These are phyloP conservation scores for Rhodamnia argentea DNA, from an alignment of 345 rosid genomes.

Conservation along the genomic window DNA sequence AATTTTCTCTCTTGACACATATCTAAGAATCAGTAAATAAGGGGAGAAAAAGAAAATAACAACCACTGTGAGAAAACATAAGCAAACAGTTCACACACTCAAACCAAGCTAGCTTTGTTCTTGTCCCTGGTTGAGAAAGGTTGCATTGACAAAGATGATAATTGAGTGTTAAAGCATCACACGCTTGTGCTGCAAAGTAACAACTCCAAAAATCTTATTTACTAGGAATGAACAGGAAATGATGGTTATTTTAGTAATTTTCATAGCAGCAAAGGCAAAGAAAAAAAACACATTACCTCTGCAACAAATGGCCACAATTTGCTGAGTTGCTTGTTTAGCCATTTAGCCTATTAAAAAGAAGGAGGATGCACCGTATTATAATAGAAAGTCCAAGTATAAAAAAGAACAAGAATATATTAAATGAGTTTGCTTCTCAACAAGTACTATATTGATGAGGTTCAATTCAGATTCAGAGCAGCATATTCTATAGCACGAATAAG, in stretches of 20 bases:
- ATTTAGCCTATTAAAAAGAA: constrained; percentile 64
- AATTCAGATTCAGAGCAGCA: not conserved
- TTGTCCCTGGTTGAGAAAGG: not conserved
- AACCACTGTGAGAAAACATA: not conserved
- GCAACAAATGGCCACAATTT: constrained; percentile 96
- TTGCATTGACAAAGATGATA: not conserved
- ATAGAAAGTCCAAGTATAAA: not conserved
- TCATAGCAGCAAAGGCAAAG: not conserved
- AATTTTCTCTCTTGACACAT: not conserved
- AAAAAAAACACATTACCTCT: constrained; percentile 47
- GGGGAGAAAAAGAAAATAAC: not conserved
- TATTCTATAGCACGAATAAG: not conserved
- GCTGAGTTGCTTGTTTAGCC: constrained; percentile 91
- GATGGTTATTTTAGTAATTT: not conserved
- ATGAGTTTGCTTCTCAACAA: not conserved
- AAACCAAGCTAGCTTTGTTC: not conserved
- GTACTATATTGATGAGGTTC: not conserved
- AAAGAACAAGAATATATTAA: not conserved
- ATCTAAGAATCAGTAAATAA: not conserved
- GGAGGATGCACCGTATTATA: not conserved
- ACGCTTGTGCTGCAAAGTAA: not conserved
- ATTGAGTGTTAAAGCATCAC: not conserved
- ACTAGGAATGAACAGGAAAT: not conserved
- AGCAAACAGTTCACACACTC: not conserved
- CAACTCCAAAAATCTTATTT: not conserved